Evolutionary conservation across 148 eudicot genomes (phyloP).

Genomic region (Cornus suecica): DNA sequence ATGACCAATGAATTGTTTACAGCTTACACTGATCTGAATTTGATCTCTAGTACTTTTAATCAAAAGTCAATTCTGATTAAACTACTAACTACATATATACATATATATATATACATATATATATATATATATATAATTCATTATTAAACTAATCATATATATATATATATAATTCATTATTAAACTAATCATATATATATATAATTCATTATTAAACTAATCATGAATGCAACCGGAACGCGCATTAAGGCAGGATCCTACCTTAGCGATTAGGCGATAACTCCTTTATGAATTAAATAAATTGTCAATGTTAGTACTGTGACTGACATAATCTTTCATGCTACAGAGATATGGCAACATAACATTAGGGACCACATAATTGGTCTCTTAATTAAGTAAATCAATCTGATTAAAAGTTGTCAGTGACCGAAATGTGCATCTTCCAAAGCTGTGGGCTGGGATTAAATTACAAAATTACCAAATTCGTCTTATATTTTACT

Average conservation of each 20-base stretch:
- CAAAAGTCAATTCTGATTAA: conserved; percentile 11
- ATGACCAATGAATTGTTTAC: conserved; percentile 6
- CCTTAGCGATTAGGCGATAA: conserved; percentile 29
- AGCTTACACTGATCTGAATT: conserved; percentile 9
- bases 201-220: conserved; percentile 11
- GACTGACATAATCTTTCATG: conserved; percentile 36
- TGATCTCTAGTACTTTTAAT: conserved; percentile 13
- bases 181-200: conserved; percentile 16
- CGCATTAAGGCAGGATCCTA: conserved; percentile 42
- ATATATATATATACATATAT: too few relatives aligned
- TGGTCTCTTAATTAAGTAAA: conserved; percentile 13
- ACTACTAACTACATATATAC: conserved; percentile 1
- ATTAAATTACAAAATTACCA: too few relatives aligned
- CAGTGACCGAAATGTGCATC: too few relatives aligned
- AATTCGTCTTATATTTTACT: too few relatives aligned
- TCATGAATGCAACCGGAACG: conserved; percentile 22
- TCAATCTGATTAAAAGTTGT: too few relatives aligned
- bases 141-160: conserved; percentile 17
- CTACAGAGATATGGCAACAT: conserved; percentile 34
- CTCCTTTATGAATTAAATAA: background rate
- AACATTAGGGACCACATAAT: conserved; percentile 51
- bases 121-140: too few relatives aligned
- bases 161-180: too few relatives aligned
- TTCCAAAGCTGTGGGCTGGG: background rate
- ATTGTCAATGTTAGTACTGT: conserved; percentile 20